Percentiles rank a stretch among this genome's conserved stretches.
These are phyloP conservation scores for Xylaria sp. DNA, from an alignment of 2,329 filamentous ascomycete genomes.

Conservation along the genomic window DNA sequence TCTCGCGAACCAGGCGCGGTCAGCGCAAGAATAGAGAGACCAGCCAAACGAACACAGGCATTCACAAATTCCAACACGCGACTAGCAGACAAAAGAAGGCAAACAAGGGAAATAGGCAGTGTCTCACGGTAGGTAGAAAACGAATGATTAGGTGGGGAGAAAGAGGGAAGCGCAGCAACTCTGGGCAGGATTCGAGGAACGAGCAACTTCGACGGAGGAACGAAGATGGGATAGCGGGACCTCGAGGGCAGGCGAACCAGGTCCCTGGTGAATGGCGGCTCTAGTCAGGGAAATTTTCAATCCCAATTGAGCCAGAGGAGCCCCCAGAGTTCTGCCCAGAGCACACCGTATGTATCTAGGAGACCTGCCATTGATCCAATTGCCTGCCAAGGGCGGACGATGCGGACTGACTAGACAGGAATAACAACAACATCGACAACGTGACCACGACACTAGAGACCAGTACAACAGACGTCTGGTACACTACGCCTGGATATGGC, in stretches of 20 bases:
- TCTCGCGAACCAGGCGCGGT: conserved; percentile 32
- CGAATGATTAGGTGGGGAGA: conserved; percentile 17
- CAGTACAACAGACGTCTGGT: background rate
- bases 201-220: background rate
- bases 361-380: background rate
- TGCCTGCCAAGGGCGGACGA: background rate
- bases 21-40: conserved; percentile 27
- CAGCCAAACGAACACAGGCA: conserved; percentile 7
- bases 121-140: background rate
- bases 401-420: conserved; percentile 7
- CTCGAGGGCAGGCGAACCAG: background rate
- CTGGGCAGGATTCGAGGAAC: background rate
- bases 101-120: conserved; percentile 12
- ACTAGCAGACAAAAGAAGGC: conserved; percentile 6
- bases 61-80: conserved; percentile 4
- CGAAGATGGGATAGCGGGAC: background rate
- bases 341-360: background rate
- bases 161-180: conserved; percentile 14
- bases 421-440: background rate
- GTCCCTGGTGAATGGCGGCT: background rate
- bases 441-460: too few species aligned
- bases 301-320: background rate
- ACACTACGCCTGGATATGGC: background rate
- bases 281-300: background rate
- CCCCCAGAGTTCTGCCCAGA: too few species aligned